Percentiles rank a stretch among this genome's conserved stretches.
Conservation (phyloP, 495 filamentous ascomycete species). For the Penicillium cinerascens region DNA sequence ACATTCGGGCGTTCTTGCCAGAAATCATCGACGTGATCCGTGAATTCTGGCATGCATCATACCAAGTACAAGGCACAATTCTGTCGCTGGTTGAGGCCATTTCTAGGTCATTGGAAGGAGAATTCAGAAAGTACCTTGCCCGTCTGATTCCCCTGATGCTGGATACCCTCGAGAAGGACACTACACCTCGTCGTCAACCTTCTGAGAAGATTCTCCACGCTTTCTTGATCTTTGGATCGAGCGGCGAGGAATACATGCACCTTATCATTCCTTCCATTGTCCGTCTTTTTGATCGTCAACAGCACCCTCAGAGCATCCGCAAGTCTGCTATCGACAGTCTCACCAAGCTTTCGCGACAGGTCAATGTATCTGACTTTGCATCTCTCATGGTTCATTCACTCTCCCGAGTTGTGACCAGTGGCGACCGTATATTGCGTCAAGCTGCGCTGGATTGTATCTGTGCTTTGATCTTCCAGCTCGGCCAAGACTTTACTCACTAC, state of each 20-base stretch:
- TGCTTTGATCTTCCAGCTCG: slow-evolving; percentile 91
- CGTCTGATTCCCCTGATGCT: slow-evolving; percentile 88
- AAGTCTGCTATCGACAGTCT: slow-evolving; percentile 92
- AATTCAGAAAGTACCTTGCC: slow-evolving; percentile 94
- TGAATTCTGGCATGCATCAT: slow-evolving; percentile 77
- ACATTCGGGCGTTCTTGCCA: slow-evolving; percentile 84
- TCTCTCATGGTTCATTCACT: slow-evolving; percentile 92
- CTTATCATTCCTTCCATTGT: slow-evolving; percentile 97
- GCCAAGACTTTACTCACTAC: slow-evolving; percentile 91
- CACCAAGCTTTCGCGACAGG: slow-evolving; percentile 89
- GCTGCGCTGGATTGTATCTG: slow-evolving; percentile 94
- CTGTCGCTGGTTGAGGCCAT: slow-evolving; percentile 88
- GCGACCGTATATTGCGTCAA: slow-evolving; percentile 68
- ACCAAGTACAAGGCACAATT: slow-evolving; percentile 82
- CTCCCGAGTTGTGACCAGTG: slow-evolving; percentile 68
- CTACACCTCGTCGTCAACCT: slow-evolving; percentile 64
- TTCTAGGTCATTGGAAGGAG: slow-evolving; percentile 86
- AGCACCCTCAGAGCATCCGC: slow-evolving; percentile 71
- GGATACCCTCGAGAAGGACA: slow-evolving; percentile 82
- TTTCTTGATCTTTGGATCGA: slow-evolving; percentile 93
- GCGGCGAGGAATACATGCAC: slow-evolving; percentile 98
- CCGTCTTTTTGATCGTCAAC: slow-evolving; percentile 78
- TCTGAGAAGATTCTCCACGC: slow-evolving; percentile 91
- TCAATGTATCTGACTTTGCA: slow-evolving; percentile 96
- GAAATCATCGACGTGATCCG: slow-evolving; percentile 79